These are phyloP conservation scores for Aspergillus niger DNA, from an alignment of 2,329 filamentous ascomycete genomes.

Conservation along the genomic window DNA sequence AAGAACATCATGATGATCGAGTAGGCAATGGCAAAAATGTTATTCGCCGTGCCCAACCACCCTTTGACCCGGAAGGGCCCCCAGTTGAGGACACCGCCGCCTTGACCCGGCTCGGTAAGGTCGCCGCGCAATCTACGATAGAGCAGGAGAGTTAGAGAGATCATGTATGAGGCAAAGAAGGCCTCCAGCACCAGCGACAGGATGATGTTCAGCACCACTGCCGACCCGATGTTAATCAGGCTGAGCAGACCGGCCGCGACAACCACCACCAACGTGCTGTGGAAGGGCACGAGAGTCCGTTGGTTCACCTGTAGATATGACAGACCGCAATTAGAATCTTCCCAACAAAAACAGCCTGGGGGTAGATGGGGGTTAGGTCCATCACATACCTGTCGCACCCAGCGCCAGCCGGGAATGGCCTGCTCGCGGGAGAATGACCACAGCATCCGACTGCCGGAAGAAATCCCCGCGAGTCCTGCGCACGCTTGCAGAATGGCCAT, in stretches of 20 bases:
- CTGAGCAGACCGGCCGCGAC: constrained; percentile 40
- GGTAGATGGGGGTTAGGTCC: too few relatives aligned
- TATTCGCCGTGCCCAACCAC: constrained; percentile 44
- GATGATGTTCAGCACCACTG: constrained; percentile 53
- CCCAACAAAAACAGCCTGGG: too few relatives aligned
- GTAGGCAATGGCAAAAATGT: constrained; percentile 47
- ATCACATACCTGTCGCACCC: background rate
- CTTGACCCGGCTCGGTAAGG: constrained; percentile 38
- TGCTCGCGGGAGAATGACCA: constrained; percentile 44
- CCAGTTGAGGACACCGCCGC: constrained; percentile 24
- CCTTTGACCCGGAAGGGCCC: constrained; percentile 41
- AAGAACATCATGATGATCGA: constrained; percentile 49
- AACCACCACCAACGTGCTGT: constrained; percentile 27
- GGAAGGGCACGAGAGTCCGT: constrained; percentile 25
- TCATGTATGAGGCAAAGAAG: constrained; percentile 53
- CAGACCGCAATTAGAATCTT: too few relatives aligned
- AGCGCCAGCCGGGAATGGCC: constrained; percentile 35
- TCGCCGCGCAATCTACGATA: constrained; percentile 41
- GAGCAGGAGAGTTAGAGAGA: constrained; percentile 48
- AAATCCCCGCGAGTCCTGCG: constrained; percentile 34
- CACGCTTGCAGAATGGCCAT: constrained; percentile 33
- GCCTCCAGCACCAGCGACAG: constrained; percentile 50
- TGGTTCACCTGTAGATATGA: background rate
- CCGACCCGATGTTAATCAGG: constrained; percentile 55
- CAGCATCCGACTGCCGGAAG: constrained; percentile 36